Conservation (phyloP, 176 grass and related monocot species). For the Aechmea fasciata region DNA sequence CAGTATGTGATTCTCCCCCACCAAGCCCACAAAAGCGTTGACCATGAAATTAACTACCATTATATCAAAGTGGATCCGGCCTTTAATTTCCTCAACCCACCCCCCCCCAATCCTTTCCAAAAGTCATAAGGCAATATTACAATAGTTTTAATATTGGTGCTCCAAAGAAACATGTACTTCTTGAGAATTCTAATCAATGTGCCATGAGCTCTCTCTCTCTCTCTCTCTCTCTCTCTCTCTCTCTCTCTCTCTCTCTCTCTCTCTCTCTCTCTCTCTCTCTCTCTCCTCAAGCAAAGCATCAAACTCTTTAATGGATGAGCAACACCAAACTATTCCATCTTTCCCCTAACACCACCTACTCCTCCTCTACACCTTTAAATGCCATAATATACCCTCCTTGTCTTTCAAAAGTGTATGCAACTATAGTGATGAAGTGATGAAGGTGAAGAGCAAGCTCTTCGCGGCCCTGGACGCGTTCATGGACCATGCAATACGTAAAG, state of each 20-base stretch:
- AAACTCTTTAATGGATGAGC: not conserved
- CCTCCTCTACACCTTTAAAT: constrained; percentile 8
- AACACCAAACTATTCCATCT: not conserved
- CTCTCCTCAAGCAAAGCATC: not conserved
- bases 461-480: constrained; percentile 62
- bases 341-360: not conserved
- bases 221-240: not conserved
- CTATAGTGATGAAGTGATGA: constrained; percentile 46
- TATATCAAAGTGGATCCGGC: constrained; percentile 9
- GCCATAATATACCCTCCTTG: constrained; percentile 2
- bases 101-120: too few relatives aligned
- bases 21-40: constrained; percentile 52
- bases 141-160: constrained; percentile 34
- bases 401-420: constrained; percentile 21
- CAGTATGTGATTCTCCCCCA: constrained; percentile 85
- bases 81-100: too few relatives aligned
- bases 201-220: constrained; percentile 17
- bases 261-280: too few relatives aligned
- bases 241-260: constrained; percentile 2
- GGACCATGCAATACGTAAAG: constrained; percentile 29
- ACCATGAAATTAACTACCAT: constrained; percentile 56
- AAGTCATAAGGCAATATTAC: constrained; percentile 51
- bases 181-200: constrained; percentile 38
- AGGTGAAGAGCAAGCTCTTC: constrained; percentile 74
- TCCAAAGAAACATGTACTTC: constrained; percentile 25